phyloP scores from a whole-genome alignment of 441 rosid genomes.

The Euphorbia schlechtendalii region DNA sequence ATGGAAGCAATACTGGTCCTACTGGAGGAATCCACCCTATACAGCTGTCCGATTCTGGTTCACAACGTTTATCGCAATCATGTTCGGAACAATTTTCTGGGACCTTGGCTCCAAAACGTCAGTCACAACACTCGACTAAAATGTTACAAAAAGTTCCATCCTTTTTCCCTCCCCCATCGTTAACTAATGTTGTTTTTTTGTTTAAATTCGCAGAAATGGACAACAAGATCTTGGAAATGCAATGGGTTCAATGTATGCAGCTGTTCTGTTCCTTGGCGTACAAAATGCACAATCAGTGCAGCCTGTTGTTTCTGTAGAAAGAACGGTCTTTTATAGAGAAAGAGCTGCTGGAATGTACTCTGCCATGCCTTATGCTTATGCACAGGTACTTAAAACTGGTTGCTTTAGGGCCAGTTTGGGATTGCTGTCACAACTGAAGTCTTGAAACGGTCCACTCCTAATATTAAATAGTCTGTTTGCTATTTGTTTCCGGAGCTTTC shows the following conservation, averaged over 20 bases:
- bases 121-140: constrained; percentile 2
- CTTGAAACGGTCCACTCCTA: no score
- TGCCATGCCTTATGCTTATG: constrained; percentile 55
- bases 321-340: constrained; percentile 62
- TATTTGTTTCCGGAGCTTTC: no score
- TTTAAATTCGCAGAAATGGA: constrained; percentile 17
- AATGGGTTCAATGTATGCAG: constrained; percentile 57
- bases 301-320: constrained; percentile 49
- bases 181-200: background rate
- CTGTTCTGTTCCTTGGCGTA: constrained; percentile 54
- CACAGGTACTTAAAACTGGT: constrained; percentile 30
- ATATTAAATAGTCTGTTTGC: no score
- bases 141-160: background rate
- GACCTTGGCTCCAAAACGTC: constrained; percentile 60
- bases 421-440: no score
- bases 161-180: background rate
- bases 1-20: constrained; percentile 74
- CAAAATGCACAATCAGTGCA: constrained; percentile 52
- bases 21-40: constrained; percentile 73
- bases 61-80: constrained; percentile 46
- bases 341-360: constrained; percentile 70
- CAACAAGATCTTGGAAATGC: constrained; percentile 47
- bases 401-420: no score
- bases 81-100: constrained; percentile 78
- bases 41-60: constrained; percentile 57